Conservation (phyloP, 371 early-diverging fungal species). For the Massospora cicadina region DNA sequence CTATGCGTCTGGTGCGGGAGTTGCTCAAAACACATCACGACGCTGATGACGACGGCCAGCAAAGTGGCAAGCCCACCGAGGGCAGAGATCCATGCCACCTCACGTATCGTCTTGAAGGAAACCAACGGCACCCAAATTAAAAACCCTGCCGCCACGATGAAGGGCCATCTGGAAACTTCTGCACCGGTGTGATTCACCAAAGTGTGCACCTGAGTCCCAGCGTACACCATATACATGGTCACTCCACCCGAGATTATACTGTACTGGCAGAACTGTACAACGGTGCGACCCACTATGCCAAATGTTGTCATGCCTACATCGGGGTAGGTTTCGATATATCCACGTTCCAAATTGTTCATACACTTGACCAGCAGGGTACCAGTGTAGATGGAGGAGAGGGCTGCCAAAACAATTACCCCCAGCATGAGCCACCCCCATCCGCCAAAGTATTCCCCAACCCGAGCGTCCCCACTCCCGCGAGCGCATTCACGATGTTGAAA, state of each 20-base stretch:
- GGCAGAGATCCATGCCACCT: constrained; percentile 40
- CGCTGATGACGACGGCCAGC: constrained; percentile 25
- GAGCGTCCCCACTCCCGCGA: constrained; percentile 36
- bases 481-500: constrained; percentile 8
- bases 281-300: constrained; percentile 32
- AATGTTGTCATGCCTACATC: constrained; percentile 46
- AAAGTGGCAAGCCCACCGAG: constrained; percentile 34
- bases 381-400: constrained; percentile 47
- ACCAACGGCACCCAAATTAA: constrained; percentile 54
- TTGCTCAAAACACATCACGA: constrained; percentile 4
- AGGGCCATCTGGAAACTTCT: constrained; percentile 13
- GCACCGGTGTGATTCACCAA: constrained; percentile 12
- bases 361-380: constrained; percentile 49
- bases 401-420: constrained; percentile 50
- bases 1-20: constrained; percentile 18
- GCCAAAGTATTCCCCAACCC: constrained; percentile 62
- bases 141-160: constrained; percentile 42
- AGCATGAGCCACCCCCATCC: constrained; percentile 75
- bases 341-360: constrained; percentile 23
- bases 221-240: constrained; percentile 58
- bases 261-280: constrained; percentile 43
- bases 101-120: constrained; percentile 45
- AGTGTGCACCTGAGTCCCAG: constrained; percentile 27
- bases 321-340: constrained; percentile 29
- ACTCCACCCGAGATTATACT: constrained; percentile 52